A percentile compares a stretch with the other conserved stretches of the same genome.
phyloP scores from a whole-genome alignment of 352 stramenopile species.

The Achlya hypogyna region DNA sequence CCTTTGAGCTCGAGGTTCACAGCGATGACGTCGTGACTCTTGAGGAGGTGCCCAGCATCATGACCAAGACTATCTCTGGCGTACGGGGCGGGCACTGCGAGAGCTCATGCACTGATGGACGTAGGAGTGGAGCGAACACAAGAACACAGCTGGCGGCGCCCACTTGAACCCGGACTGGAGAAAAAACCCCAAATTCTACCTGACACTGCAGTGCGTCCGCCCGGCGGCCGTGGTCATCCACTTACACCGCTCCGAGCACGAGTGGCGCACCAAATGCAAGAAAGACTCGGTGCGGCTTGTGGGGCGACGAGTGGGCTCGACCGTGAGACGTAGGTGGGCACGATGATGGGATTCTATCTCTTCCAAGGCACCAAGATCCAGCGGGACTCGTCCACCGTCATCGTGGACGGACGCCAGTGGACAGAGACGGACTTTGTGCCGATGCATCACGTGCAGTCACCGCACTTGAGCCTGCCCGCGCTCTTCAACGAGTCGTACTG shows the following conservation, averaged over 20 bases:
- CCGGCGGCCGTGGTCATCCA: conserved; percentile 68
- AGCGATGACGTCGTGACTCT: conserved; percentile 60
- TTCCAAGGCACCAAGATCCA: conserved; percentile 44
- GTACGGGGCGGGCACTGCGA: neutral
- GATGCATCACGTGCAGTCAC: conserved; percentile 57
- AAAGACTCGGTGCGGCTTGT: conserved; percentile 42
- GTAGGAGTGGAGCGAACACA: conserved; percentile 54
- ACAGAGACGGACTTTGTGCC: conserved; percentile 81
- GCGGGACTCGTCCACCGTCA: conserved; percentile 34
- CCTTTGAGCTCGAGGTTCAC: conserved; percentile 83
- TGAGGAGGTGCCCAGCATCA: conserved; percentile 47
- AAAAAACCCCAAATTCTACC: conserved; percentile 79
- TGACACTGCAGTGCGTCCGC: conserved; percentile 61
- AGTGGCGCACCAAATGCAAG: conserved; percentile 76
- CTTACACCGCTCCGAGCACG: conserved; percentile 66
- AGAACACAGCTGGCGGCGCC: conserved; percentile 43
- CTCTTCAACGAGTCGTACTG: conserved; percentile 74
- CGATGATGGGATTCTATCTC: conserved; percentile 88
- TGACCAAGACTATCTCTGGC: conserved; percentile 61
- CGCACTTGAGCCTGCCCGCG: conserved; percentile 45
- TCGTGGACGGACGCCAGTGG: conserved; percentile 63
- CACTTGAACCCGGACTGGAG: conserved; percentile 75
- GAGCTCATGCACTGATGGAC: neutral
- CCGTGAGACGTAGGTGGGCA: conserved; percentile 57
- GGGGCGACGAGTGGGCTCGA: no score